Evolutionary conservation across 345 rosid species (phyloP).

Genomic region (Rhizophora apiculata): DNA sequence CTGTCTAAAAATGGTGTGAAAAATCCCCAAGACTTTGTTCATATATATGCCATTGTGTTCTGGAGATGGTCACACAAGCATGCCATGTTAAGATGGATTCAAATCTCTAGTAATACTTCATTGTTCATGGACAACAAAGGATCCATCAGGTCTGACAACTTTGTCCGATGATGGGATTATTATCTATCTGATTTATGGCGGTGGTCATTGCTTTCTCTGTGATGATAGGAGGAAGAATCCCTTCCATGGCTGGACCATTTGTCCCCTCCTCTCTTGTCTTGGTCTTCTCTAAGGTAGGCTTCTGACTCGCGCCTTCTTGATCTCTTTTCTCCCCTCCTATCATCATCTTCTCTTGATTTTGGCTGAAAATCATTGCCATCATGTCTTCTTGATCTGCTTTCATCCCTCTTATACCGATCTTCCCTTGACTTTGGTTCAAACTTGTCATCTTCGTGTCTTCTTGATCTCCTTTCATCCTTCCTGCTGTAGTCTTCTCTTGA

Average conservation of each 20-base stretch:
- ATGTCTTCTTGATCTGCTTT: conserved; percentile 7
- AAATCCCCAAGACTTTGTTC: no score
- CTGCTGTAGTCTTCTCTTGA: conserved; percentile 16
- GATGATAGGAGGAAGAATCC: conserved; percentile 32
- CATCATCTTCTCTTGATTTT: conserved; percentile 20
- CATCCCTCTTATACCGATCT: conserved; percentile 12
- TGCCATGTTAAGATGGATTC: no score
- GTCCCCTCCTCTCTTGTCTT: conserved; percentile 23
- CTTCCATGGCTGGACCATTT: conserved; percentile 8
- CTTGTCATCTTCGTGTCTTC: conserved; percentile 21
- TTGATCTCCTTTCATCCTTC: conserved; percentile 35
- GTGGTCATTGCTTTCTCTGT: conserved; percentile 28
- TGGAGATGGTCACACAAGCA: no score
- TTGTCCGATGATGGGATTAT: neutral
- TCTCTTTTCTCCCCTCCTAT: conserved; percentile 38
- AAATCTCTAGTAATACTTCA: no score
- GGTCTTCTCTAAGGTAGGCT: conserved; percentile 30
- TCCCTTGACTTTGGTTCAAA: conserved; percentile 17
- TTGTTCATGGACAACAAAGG: no score
- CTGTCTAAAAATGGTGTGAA: no score
- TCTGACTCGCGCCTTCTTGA: conserved; percentile 38
- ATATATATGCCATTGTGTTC: no score
- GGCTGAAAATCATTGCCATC: conserved; percentile 11
- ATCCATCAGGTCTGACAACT: no score
- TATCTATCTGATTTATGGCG: conserved; percentile 25